Evolutionary conservation across 371 early-diverging fungal species (phyloP), one percentile per base, ranked within the genome.

Genomic region (Choanephora cucurbitarum): DNA sequence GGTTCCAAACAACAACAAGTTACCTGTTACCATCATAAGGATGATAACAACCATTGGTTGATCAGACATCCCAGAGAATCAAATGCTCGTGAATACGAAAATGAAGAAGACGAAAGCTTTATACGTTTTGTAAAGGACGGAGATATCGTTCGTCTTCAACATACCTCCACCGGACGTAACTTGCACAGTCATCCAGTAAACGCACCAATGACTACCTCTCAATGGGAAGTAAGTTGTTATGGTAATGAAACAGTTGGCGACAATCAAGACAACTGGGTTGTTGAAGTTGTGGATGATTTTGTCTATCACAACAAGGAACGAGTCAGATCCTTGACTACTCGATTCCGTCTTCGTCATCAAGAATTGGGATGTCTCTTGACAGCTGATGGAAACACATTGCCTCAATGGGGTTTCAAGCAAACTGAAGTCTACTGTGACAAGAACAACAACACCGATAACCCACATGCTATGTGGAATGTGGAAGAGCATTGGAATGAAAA

Each of bases 321-420:
- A 15, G 62, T 92, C 39, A 69, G 83, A 45, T 84, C 97, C 0
- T 75, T 99, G 31, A 88, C 94, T 1, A 96, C 99, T 0, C 85
- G 81, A 14, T 91, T 99, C 70, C 87, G 93, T 14, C 76, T 99
- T 50, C 84, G 90, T 28, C 97, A 99, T 70, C 72, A 70, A 8
- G 59, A 67, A 28, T 72, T 85, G 32, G 89, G 90, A n/a, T 98
- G 98, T 67, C 86, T 93, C 33, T 75, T 99, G 50, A 72, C 82
- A 5, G 86, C 92, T 10, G 82, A 89, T 42, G 86, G 87, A 33
- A 85, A 83, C 18, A 85, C 84, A 23, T 83, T 98, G 39, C 99
- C 99, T 3, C 86, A 92, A 58, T 99, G 99, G 99, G 99, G 99
- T 13, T 97, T 95, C 82, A 88, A 89, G 57, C 99, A 99, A 74